phyloP scores from a whole-genome alignment of 257 asterid species.

The Ballota nigra region DNA sequence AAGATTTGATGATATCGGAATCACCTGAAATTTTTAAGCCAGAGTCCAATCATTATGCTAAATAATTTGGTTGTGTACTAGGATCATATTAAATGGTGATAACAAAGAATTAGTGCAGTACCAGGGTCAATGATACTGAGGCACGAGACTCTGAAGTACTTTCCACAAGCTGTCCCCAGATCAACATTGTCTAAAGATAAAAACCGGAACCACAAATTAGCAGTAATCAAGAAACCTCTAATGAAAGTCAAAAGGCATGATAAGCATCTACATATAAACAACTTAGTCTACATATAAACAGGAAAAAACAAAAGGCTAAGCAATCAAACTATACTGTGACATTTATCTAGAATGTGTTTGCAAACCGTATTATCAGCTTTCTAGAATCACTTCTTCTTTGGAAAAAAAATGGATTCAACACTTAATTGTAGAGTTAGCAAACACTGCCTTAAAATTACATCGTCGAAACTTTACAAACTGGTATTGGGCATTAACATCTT shows the following conservation, averaged over 20 bases:
- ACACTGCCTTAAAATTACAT: too few species aligned
- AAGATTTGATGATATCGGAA: slow-evolving; percentile 66
- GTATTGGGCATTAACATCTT: background rate
- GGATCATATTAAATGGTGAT: background rate
- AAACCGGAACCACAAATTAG: background rate
- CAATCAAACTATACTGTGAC: background rate
- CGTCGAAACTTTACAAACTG: background rate
- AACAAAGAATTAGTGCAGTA: background rate
- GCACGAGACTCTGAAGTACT: slow-evolving; percentile 70
- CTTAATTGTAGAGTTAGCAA: too few species aligned
- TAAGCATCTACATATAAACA: too few species aligned
- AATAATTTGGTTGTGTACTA: background rate
- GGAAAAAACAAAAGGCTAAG: background rate
- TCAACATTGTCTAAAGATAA: slow-evolving; percentile 61
- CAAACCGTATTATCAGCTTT: background rate
- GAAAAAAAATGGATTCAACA: too few species aligned
- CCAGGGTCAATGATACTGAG: slow-evolving; percentile 79
- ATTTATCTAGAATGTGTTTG: background rate
- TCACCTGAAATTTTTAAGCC: slow-evolving; percentile 44
- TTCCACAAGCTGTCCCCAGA: slow-evolving; percentile 78
- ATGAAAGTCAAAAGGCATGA: background rate
- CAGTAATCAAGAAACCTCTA: background rate
- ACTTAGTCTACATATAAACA: too few species aligned
- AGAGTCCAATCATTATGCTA: background rate
- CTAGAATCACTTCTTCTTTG: too few species aligned